phyloP scores from a whole-genome alignment of 1,284 basidiomycete genomes.

The Apiotrichum laibachii region DNA sequence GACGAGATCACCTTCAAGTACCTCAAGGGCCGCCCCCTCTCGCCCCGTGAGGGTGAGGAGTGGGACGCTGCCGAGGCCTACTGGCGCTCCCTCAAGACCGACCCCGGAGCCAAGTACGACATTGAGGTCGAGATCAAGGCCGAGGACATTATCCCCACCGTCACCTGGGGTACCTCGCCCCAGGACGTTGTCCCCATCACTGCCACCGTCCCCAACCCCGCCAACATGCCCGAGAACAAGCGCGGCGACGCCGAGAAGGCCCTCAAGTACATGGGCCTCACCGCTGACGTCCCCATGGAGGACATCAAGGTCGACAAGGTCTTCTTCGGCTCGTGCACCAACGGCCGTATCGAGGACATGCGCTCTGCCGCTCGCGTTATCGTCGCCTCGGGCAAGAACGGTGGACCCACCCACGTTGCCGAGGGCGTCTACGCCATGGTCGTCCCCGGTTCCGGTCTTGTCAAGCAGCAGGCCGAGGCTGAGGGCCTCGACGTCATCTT shows the following conservation, averaged over 20 bases:
- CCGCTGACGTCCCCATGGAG: slow-evolving; percentile 77
- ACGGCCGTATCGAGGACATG: slow-evolving; percentile 92
- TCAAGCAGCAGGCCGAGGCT: slow-evolving; percentile 92
- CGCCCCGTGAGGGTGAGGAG: slow-evolving; percentile 70
- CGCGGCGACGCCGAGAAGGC: slow-evolving; percentile 74
- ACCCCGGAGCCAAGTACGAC: slow-evolving; percentile 87
- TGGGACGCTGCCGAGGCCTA: slow-evolving; percentile 88
- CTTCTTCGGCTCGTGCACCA: slow-evolving; percentile 96
- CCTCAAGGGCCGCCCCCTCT: slow-evolving; percentile 78
- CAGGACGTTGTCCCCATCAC: slow-evolving; percentile 89
- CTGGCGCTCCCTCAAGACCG: slow-evolving; percentile 81
- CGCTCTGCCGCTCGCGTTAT: slow-evolving; percentile 83
- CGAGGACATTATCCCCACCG: slow-evolving; percentile 86
- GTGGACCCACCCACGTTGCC: slow-evolving; percentile 62
- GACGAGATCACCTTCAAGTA: slow-evolving; percentile 89
- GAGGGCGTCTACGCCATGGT: slow-evolving; percentile 84
- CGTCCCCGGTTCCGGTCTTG: slow-evolving; percentile 89
- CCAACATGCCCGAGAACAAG: slow-evolving; percentile 65
- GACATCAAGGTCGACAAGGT: slow-evolving; percentile 86
- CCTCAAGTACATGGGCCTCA: slow-evolving; percentile 87
- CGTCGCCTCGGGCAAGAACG: slow-evolving; percentile 53
- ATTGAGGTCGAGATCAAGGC: slow-evolving; percentile 80
- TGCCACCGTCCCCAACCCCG: slow-evolving; percentile 78
- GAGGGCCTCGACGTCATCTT: slow-evolving; percentile 89
- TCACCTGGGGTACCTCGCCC: slow-evolving; percentile 95